A percentile compares a stretch with the other conserved stretches of the same genome.
phyloP scores from a whole-genome alignment of 2,329 filamentous ascomycete species.

The Colletotrichum higginsianum region DNA sequence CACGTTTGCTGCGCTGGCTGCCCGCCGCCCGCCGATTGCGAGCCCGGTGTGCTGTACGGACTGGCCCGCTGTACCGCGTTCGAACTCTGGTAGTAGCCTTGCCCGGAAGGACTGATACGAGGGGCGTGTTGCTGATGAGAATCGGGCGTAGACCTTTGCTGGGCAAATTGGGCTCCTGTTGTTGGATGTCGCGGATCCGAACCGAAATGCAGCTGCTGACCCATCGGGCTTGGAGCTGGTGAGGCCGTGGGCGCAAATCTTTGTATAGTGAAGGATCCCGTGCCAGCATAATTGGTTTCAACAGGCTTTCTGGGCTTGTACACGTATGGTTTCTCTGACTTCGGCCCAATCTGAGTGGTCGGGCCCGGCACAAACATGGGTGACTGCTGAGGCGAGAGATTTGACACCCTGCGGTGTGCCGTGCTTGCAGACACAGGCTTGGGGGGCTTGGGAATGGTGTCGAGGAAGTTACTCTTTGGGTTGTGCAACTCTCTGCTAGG shows the following conservation, averaged over 20 bases:
- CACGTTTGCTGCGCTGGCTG: slow-evolving; percentile 28
- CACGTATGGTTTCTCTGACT: slow-evolving; percentile 64
- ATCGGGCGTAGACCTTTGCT: slow-evolving; percentile 47
- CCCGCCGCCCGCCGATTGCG: slow-evolving; percentile 16
- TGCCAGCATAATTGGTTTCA: slow-evolving; percentile 45
- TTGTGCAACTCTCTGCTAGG: slow-evolving; percentile 73
- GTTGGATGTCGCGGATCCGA: slow-evolving; percentile 49
- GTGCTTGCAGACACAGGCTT: slow-evolving; percentile 54
- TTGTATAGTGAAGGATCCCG: slow-evolving; percentile 52
- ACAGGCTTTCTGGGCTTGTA: slow-evolving; percentile 65
- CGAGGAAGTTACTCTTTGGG: slow-evolving; percentile 79
- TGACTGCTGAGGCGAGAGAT: slow-evolving; percentile 37
- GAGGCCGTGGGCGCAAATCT: slow-evolving; percentile 52
- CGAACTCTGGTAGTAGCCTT: slow-evolving; percentile 12
- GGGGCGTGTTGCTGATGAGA: slow-evolving; percentile 18
- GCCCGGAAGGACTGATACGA: background rate
- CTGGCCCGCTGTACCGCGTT: slow-evolving; percentile 20
- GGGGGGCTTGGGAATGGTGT: slow-evolving; percentile 73
- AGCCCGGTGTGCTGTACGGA: slow-evolving; percentile 27
- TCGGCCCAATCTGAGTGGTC: slow-evolving; percentile 38
- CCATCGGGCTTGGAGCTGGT: slow-evolving; percentile 47
- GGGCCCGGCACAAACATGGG: slow-evolving; percentile 20
- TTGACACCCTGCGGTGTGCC: slow-evolving; percentile 42
- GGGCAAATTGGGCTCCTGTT: slow-evolving; percentile 42
- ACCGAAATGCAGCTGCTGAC: slow-evolving; percentile 48